Conservation (phyloP, 352 stramenopile genomes). For the Phytopythium ostracodes region DNA sequence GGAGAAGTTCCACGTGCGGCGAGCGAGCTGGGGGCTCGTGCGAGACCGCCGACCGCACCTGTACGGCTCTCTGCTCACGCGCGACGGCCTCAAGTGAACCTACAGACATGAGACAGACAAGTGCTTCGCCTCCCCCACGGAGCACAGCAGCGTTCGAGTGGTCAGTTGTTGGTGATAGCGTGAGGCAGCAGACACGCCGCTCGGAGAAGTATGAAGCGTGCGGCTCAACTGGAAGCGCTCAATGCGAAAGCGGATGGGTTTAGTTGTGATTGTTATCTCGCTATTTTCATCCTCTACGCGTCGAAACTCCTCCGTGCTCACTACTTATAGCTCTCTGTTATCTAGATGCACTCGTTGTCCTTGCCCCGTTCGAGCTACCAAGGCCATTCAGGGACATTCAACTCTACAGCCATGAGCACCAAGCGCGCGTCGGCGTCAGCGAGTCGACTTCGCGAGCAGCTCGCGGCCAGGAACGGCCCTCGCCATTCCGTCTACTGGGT, state of each 20-base stretch:
- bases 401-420: constrained; percentile 10
- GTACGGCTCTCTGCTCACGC: constrained; percentile 77
- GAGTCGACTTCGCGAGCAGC: constrained; percentile 46
- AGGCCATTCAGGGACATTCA: background rate
- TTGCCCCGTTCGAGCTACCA: background rate
- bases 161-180: too few relatives aligned
- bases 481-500: constrained; percentile 84
- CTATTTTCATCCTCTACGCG: background rate
- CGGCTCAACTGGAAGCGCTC: background rate
- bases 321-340: background rate
- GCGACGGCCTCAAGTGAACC: constrained; percentile 53
- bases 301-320: background rate
- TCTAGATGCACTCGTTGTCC: background rate
- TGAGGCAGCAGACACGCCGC: background rate
- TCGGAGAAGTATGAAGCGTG: background rate
- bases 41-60: constrained; percentile 83
- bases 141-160: too few relatives aligned
- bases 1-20: constrained; percentile 82
- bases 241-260: background rate
- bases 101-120: background rate
- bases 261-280: background rate
- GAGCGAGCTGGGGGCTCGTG: constrained; percentile 84
- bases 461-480: constrained; percentile 57
- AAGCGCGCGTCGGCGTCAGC: constrained; percentile 18
- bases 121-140: background rate